Evolutionary conservation across 306 rosid species (phyloP), one percentile per base, ranked within the genome.

Genomic region (Canavalia gladiata): DNA sequence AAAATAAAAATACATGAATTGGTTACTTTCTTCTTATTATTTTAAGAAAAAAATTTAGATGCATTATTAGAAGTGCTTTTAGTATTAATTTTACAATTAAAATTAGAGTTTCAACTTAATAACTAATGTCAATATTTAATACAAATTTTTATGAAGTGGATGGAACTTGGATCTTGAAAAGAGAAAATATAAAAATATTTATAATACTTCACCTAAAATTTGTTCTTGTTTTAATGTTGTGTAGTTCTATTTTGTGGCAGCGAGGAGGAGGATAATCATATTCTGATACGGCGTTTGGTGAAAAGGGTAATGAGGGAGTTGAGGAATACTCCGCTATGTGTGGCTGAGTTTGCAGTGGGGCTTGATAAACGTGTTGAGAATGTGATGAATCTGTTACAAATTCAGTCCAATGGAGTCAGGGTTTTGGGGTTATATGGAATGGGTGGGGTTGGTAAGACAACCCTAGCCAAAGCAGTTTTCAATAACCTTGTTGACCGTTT

Each of bases 361-460:
- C 83, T 90, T 34, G 84, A 86, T 18, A 33, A 79, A 45, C 88
- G 89, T 25, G 68, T 89, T 75, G 74, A 72, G 35, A 25, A 75
- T 6, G 43, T 83, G 51, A 59, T 64, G 80, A 30, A 55, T 8
- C 0, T 79, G 43, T 58, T 90, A 37, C 80, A 92, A 54, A 3
- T 83, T 43, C 55, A 76, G 72, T 84, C 88, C 85, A 87, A 86
- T 6, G 84, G 67, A 10, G 49, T 85, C 3, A 70, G 39, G 42
- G 85, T 92, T 6, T 12, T 92, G 29, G 94, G 91, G 28, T 42
- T 92, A 41, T 78, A 85, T 78, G 97, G 94, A 6, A 81, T 81
- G 82, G 93, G 97, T 2, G 94, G 97, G 11, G 34, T 92, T 47
- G 97, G 97, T 29, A 92, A 92, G 69, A 89, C 97, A 60, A 92